phyloP scores from a whole-genome alignment of 2,329 filamentous ascomycete genomes.

The Nothophoma quercina region DNA sequence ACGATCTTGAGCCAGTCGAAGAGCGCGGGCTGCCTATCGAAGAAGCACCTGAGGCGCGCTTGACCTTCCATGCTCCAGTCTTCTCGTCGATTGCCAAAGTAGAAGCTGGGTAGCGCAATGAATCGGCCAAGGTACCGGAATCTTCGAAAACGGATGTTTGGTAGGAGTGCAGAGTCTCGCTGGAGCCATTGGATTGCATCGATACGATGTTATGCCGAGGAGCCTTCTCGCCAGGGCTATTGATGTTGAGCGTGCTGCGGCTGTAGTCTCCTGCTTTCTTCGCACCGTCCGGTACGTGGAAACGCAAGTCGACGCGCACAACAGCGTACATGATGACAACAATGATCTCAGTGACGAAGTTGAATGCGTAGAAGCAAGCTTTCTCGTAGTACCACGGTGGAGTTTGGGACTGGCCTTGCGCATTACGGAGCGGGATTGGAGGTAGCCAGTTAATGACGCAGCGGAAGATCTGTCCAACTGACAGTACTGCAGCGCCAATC shows the following conservation, averaged over 20 bases:
- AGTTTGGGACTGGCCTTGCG: conserved; percentile 50
- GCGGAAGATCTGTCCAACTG: conserved; percentile 76
- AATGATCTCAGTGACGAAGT: conserved; percentile 76
- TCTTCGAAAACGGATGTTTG: conserved; percentile 42
- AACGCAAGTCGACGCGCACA: conserved; percentile 75
- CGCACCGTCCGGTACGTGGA: conserved; percentile 76
- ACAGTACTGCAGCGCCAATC: conserved; percentile 63
- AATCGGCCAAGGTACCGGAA: conserved; percentile 43
- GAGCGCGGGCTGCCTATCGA: conserved; percentile 19
- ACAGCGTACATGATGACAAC: conserved; percentile 73
- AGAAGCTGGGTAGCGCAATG: conserved; percentile 40
- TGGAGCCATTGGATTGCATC: conserved; percentile 29
- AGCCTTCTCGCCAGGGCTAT: conserved; percentile 34
- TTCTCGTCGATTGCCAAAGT: conserved; percentile 43
- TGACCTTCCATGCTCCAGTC: conserved; percentile 45
- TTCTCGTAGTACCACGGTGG: conserved; percentile 74
- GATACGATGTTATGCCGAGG: conserved; percentile 23
- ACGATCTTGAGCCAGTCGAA: conserved; percentile 21
- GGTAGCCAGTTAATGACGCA: conserved; percentile 65
- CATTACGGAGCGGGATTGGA: conserved; percentile 53
- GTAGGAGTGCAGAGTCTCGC: conserved; percentile 40
- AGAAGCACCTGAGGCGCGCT: conserved; percentile 32
- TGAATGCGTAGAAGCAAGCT: conserved; percentile 80
- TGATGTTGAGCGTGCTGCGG: conserved; percentile 29
- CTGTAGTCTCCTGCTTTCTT: conserved; percentile 52